Evolutionary conservation across 2,329 filamentous ascomycete genomes (phyloP), one percentile per base, ranked within the genome.

Genomic region (Shiraia bambusicola): DNA sequence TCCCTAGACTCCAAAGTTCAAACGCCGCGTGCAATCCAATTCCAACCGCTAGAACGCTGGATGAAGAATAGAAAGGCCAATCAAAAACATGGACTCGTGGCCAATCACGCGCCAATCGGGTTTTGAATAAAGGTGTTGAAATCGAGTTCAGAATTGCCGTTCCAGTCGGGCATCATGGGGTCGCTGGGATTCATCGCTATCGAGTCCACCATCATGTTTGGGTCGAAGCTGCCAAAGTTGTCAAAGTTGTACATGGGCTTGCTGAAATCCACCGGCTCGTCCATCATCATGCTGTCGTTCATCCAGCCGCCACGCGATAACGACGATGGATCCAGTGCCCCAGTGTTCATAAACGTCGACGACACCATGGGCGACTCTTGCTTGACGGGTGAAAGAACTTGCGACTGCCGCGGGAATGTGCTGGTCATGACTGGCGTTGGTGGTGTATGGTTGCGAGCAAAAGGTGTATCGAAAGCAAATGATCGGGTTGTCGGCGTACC

Each of bases 341-440:
- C 49, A 13, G 51, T 51, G 33, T 52, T 55, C 54, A 65, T 60
- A 32, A 61, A 67, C 8, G 51, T 54, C n/a, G 59, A 40, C 5
- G 62, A 55, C 3, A 57, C 50, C 53, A 66, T 53, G 2, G 52
- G 56, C 27, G 58, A 33, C 40, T 67, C 65, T 38, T 65, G 59
- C 45, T 66, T 66, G 9, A 62, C 34, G 2, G 59, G 53, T n/a
- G 53, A 48, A 3, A 56, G 46, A 22, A 63, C 52, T 36, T 67
- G 63, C 10, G 65, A 63, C 32, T 67, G 63, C 28, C 56, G 50
- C 13, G 63, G 63, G 40, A 69, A 69, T 2, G 66, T 64, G 37
- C 61, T 68, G 54, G 66, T 61, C 63, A 68, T 66, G 2, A 65
- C 62, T 11, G 66, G 66, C 29, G 67, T 70, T 29, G 66, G 64